Evolutionary conservation across 257 asterid genomes (phyloP), one percentile per base, ranked within the genome.

Genomic region (Verbascum thapsus): DNA sequence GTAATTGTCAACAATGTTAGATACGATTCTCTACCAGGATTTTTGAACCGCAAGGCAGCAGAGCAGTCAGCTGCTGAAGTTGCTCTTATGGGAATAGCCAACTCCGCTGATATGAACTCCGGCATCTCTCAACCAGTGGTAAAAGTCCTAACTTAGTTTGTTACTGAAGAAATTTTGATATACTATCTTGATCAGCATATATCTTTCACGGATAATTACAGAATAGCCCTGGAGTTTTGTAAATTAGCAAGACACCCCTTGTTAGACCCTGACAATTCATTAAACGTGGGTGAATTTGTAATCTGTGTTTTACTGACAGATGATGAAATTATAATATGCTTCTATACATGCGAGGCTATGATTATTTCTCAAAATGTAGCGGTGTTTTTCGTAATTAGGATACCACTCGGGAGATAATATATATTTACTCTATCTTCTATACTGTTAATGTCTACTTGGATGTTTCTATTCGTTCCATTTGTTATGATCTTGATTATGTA

Each of bases 61-160:
- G 99, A 94, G 76, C 99, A 94, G 71, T 94, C 99, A 13, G 97
- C 99, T 65, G 99, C 99, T 43, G 99, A 94, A 85, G 94, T 90
- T 56, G 99, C 99, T 71, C 95, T 94, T 20, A 13, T 81, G 62
- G 82, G 80, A 69, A 83, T 94, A 15, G 72, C 76, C 53, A 76
- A 73, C 37, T 66, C 83, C 8, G 77, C 52, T 26, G 81, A 78
- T 49, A 53, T 37, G 69, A 67, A 65, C 70, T 81, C 71, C 43
- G 77, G 86, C 76, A 83, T 83, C 71, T 60, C 95, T 67, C 89
- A 76, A 70, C 95, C 90, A 42, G 94, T 90, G 94, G 99, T 94
- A 86, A 69, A 53, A 45, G 15, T 18, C 53, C 72, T 52, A 34
- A 35, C 13, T 23, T 48, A 30, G 17, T 39, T 61, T 41, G 23